phyloP scores from a whole-genome alignment of 495 filamentous ascomycete species.

The Parachaetomium inaequale region DNA sequence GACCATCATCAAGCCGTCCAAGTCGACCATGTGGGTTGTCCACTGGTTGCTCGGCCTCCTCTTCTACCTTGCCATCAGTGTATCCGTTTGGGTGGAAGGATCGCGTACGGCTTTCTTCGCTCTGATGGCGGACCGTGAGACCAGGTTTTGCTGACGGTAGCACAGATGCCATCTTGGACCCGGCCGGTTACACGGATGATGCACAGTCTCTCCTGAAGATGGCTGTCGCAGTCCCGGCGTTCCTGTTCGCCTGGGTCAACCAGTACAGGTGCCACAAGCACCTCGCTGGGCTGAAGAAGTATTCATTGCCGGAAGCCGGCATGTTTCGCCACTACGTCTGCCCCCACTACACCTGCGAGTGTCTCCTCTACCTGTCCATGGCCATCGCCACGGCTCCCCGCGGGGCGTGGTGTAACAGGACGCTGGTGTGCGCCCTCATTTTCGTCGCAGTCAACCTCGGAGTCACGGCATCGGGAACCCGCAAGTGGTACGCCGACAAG shows the following conservation, averaged over 20 bases:
- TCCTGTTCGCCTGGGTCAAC: constrained; percentile 68
- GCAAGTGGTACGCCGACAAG: constrained; percentile 72
- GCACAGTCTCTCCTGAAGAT: constrained; percentile 56
- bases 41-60: constrained; percentile 75
- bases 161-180: constrained; percentile 33
- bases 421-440: constrained; percentile 60
- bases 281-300: constrained; percentile 76
- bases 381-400: constrained; percentile 69
- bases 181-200: constrained; percentile 34
- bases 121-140: not conserved
- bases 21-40: constrained; percentile 71
- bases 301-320: constrained; percentile 66
- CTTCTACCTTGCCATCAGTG: constrained; percentile 69
- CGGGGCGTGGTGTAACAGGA: constrained; percentile 61
- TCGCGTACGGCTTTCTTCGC: constrained; percentile 53
- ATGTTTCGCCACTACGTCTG: constrained; percentile 68
- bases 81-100: constrained; percentile 86
- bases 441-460: constrained; percentile 82
- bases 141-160: constrained; percentile 21
- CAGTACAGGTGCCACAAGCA: constrained; percentile 81
- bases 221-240: constrained; percentile 58
- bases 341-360: constrained; percentile 92
- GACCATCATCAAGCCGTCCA: constrained; percentile 57
- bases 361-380: constrained; percentile 75
- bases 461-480: constrained; percentile 72